Base-by-base conservation (phyloP, 768 basidiomycete genomes). In the Mycena galopus region DNA sequence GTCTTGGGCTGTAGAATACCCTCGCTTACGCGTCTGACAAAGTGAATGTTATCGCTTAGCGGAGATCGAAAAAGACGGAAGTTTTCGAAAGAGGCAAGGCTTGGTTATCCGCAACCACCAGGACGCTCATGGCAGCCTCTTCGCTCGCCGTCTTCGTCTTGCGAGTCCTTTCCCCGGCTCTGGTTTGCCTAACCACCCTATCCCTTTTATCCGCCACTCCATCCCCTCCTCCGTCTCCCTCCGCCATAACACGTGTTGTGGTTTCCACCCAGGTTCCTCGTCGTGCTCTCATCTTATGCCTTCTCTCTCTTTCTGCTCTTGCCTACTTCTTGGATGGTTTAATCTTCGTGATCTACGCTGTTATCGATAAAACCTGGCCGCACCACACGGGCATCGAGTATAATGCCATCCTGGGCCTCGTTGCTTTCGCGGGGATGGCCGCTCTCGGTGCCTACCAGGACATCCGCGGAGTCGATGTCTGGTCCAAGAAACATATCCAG, bases 371-470 rank as follows among this genome's bases (percentile, higher is more conserved):
- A 75, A 71, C 84, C 12, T 96, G 95, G 94, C 88, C 88, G 16
- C 83, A 80, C 47, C 77, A 84, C 71, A 90, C 91, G 10, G 93
- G 91, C 27, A 86, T 93, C 50, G 92, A 93, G 76, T 80, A 91
- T 78, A 93, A 88, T 75, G 84, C 94, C 50, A 77, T 94, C 51
- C 79, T 92, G 53, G 94, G 93, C 65, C 86, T 95, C 35, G 77
- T 89, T 50, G 92, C 91, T 5, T 94, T 93, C 75, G 84, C 90
- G 39, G 92, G 92, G 42, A 83, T 96, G 59, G 92, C 94, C 17
- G 90, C 90, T 12, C 83, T 94, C 53, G 94, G 94, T 11, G 87
- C 93, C 16, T 95, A 91, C 89, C 94, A 95, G 81, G 94, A 94
- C 73, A 84, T 93, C 65, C 87, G 89, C 33, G 92, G 92, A 39